phyloP scores from a whole-genome alignment of 148 eudicot species.

The Rhododendron mucronatum region DNA sequence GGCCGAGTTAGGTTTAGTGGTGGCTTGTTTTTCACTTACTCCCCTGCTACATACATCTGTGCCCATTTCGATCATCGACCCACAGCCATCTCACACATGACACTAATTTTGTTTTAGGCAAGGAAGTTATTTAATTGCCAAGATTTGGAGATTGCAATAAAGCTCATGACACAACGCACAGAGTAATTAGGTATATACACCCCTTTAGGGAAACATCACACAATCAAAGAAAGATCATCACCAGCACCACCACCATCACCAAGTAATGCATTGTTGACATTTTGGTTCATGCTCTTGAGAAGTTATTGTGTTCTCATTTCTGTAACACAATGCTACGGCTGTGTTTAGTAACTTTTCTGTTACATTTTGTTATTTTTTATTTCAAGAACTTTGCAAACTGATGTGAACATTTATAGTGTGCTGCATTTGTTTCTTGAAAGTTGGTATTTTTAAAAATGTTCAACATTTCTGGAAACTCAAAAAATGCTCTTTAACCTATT shows the following conservation, averaged over 20 bases:
- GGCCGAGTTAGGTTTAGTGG: background rate
- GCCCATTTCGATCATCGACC: background rate
- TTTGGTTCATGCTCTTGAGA: background rate
- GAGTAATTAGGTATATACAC: background rate
- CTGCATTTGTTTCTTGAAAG: background rate
- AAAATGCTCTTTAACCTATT: background rate
- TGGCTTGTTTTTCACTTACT: background rate
- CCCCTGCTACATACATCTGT: background rate
- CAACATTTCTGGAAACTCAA: background rate
- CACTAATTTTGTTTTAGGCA: background rate
- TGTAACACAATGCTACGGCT: background rate
- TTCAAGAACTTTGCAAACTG: background rate
- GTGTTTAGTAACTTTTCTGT: background rate
- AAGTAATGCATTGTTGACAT: background rate
- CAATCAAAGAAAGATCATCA: background rate
- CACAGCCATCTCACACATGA: background rate
- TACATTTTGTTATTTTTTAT: background rate
- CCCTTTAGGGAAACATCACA: background rate
- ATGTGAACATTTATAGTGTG: background rate
- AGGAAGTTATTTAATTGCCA: background rate
- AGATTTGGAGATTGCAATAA: background rate
- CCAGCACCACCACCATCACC: background rate
- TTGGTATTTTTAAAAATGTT: background rate
- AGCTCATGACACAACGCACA: background rate
- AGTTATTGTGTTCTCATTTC: background rate